These are phyloP conservation scores for Camellia granthamiana DNA, from an alignment of 148 eudicot genomes.

Conservation along the genomic window DNA sequence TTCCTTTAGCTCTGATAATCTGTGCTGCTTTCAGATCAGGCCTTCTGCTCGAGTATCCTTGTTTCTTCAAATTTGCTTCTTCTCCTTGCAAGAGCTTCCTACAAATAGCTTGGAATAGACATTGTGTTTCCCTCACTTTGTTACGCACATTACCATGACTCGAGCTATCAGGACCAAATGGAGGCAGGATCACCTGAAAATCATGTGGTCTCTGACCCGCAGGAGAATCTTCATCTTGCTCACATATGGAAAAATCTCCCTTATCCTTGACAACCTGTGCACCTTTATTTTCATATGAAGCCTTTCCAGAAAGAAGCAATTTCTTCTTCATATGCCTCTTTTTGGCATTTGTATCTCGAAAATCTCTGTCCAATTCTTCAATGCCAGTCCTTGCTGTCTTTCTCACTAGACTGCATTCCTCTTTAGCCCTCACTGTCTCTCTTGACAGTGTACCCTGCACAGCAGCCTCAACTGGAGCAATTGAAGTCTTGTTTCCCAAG, in stretches of 20 bases:
- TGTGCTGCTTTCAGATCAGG: constrained; percentile 49
- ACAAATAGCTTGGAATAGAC: constrained; percentile 55
- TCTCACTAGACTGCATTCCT: neutral
- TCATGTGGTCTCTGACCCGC: constrained; percentile 17
- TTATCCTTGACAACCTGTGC: constrained; percentile 5
- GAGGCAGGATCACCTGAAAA: constrained; percentile 44
- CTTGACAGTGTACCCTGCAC: neutral
- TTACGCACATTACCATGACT: constrained; percentile 45
- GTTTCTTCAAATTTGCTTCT: constrained; percentile 32
- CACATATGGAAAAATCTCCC: too few relatives aligned
- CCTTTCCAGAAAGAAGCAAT: constrained; percentile 12
- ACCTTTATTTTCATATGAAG: constrained; percentile 13
- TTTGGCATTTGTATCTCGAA: constrained; percentile 12
- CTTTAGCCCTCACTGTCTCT: neutral
- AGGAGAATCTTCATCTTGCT: constrained; percentile 24
- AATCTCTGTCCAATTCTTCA: constrained; percentile 9
- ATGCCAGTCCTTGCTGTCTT: constrained; percentile 9
- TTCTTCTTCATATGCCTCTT: constrained; percentile 19
- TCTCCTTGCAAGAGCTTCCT: constrained; percentile 75
- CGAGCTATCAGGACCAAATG: constrained; percentile 40
- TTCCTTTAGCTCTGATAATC: constrained; percentile 47
- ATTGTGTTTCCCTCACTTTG: constrained; percentile 64
- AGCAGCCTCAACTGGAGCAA: constrained; percentile 6
- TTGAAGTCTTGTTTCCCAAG: too few relatives aligned
- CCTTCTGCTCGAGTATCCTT: constrained; percentile 32